A percentile compares a stretch with the other conserved stretches of the same genome.
These are phyloP conservation scores for Fagopyrum esculentum DNA, from an alignment of 148 eudicot species.

Conservation along the genomic window DNA sequence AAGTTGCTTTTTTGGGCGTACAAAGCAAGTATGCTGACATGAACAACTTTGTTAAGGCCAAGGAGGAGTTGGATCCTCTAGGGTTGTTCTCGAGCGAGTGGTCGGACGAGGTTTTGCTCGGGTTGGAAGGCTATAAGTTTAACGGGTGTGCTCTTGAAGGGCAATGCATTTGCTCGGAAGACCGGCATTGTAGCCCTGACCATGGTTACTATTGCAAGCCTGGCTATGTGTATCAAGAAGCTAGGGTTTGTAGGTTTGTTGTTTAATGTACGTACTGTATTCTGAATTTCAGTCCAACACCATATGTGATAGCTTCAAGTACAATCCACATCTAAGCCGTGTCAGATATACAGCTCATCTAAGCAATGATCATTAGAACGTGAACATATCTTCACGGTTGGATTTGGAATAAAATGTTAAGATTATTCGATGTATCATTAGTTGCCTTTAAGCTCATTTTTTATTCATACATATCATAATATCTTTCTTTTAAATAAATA, in stretches of 20 bases:
- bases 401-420: neutral
- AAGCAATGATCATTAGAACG: neutral
- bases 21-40: constrained; percentile 38
- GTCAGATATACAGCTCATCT: no score
- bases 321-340: no score
- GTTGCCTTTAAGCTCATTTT: no score
- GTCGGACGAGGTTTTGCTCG: constrained; percentile 58
- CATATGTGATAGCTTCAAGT: no score
- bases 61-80: constrained; percentile 40
- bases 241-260: constrained; percentile 53
- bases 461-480: no score
- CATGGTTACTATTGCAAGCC: constrained; percentile 55
- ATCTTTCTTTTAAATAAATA: no score
- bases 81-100: constrained; percentile 63
- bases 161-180: constrained; percentile 59
- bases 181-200: constrained; percentile 69
- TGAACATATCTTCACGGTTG: neutral
- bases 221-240: constrained; percentile 57
- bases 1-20: constrained; percentile 43
- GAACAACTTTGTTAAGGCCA: constrained; percentile 41
- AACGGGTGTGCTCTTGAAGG: constrained; percentile 89
- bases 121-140: constrained; percentile 18
- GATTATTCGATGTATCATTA: no score
- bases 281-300: no score
- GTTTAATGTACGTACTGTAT: no score